Evolutionary conservation across 306 rosid species (phyloP), one percentile per base, ranked within the genome.

Genomic region (Vigna hirtella): DNA sequence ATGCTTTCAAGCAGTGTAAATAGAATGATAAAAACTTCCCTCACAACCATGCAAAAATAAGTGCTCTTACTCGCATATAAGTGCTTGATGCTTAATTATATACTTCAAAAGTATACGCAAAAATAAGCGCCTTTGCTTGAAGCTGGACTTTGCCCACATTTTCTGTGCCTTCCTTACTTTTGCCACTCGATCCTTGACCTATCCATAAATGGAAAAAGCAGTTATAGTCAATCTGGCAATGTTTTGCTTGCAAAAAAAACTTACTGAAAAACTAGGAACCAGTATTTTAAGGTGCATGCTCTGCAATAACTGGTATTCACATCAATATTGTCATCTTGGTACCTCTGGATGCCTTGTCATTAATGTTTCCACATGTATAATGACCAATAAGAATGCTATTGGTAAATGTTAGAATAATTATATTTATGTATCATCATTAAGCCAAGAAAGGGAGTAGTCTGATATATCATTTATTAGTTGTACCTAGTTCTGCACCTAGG

Each of bases 111-210:
- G 93, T 84, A 93, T 89, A 24, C 95, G 90, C 75, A 93, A 85
- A 88, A 93, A 90, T 80, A 78, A 82, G 62, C 98, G 97, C 53
- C 98, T 89, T 87, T 91, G 95, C 92, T 89, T 93, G 90, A 93
- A 93, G 84, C 95, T 85, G 79, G 97, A 91, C 85, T 89, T 88
- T 38, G 91, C 91, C 98, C 98, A 93, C 83, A 78, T 78, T 82
- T 87, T 88, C 73, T 93, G 98, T 17, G 98, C 98, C 83, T 84
- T 91, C 86, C 95, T 88, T 57, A 93, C 97, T 70, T 83, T 91
- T 16, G 77, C 83, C 52, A 91, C 97, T 28, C 88, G 90, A 75
- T 89, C 92, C 87, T 86, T 88, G 81, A 93, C 98, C 98, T 93
- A 79, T 78, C 65, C 82, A 77, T 4, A 42, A 40, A 84, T 32